Evolutionary conservation across 306 rosid genomes (phyloP).

Genomic region (Glycyrrhiza uralensis): DNA sequence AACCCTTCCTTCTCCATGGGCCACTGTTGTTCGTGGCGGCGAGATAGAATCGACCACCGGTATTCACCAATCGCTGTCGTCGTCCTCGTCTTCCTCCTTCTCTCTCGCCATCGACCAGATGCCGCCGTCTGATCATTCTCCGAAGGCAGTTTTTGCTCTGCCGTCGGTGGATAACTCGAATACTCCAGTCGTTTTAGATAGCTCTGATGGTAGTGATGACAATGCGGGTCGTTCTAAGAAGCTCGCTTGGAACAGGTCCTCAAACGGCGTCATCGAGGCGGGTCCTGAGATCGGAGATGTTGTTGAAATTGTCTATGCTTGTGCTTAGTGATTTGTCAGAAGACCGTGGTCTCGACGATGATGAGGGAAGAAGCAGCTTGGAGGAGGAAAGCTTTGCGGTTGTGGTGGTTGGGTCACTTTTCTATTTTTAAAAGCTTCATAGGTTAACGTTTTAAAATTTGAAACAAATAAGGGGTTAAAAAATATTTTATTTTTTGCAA

Average conservation of each 20-base stretch:
- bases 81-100: slow-evolving; percentile 44
- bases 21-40: slow-evolving; percentile 68
- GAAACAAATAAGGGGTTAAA: too few relatives aligned
- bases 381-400: too few relatives aligned
- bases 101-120: slow-evolving; percentile 38
- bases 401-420: too few relatives aligned
- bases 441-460: too few relatives aligned
- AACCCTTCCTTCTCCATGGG: slow-evolving; percentile 60
- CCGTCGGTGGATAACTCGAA: slow-evolving; percentile 27
- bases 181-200: slow-evolving; percentile 24
- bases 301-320: too few relatives aligned
- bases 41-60: slow-evolving; percentile 37
- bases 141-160: slow-evolving; percentile 38
- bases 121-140: slow-evolving; percentile 36
- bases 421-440: too few relatives aligned
- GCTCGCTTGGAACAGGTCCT: slow-evolving; percentile 72
- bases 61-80: slow-evolving; percentile 48
- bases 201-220: slow-evolving; percentile 36
- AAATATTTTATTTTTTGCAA: too few relatives aligned
- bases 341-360: too few relatives aligned
- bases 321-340: too few relatives aligned
- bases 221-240: slow-evolving; percentile 53
- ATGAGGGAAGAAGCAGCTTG: too few relatives aligned
- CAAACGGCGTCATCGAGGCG: slow-evolving; percentile 51
- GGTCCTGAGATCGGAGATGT: too few relatives aligned